These are phyloP conservation scores for Aspergillus pseudoglaucus DNA, from an alignment of 2,329 filamentous ascomycete species.

Conservation along the genomic window DNA sequence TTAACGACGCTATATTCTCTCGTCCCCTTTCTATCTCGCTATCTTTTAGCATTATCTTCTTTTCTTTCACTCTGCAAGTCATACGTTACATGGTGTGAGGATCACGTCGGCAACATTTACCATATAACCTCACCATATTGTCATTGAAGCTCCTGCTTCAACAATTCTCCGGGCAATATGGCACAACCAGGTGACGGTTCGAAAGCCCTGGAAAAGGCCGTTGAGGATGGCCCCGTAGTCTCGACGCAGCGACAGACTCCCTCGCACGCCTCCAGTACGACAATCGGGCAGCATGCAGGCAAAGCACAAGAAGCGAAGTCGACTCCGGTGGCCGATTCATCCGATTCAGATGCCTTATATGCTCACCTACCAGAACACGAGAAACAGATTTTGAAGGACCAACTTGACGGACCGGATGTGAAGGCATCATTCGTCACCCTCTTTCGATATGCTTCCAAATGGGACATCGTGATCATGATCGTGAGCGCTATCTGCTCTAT, in stretches of 20 bases:
- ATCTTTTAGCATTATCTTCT: neutral
- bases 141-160: neutral
- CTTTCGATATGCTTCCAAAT: conserved; percentile 63
- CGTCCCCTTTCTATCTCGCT: no score
- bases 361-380: conserved; percentile 60
- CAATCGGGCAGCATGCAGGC: neutral
- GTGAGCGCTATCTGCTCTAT: conserved; percentile 61
- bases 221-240: neutral
- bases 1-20: no score
- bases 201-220: neutral
- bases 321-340: conserved; percentile 27
- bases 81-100: neutral
- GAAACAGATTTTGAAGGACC: conserved; percentile 59
- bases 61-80: neutral
- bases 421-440: conserved; percentile 60
- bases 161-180: neutral
- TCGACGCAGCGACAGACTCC: neutral
- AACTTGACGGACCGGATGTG: conserved; percentile 59
- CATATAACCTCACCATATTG: neutral
- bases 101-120: neutral
- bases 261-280: conserved; percentile 1
- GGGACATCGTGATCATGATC: conserved; percentile 58
- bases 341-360: conserved; percentile 44
- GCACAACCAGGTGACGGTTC: neutral
- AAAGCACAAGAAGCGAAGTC: conserved; percentile 32